Evolutionary conservation across 129 eudicot species (phyloP).

Genomic region (Tanacetum coccineum): DNA sequence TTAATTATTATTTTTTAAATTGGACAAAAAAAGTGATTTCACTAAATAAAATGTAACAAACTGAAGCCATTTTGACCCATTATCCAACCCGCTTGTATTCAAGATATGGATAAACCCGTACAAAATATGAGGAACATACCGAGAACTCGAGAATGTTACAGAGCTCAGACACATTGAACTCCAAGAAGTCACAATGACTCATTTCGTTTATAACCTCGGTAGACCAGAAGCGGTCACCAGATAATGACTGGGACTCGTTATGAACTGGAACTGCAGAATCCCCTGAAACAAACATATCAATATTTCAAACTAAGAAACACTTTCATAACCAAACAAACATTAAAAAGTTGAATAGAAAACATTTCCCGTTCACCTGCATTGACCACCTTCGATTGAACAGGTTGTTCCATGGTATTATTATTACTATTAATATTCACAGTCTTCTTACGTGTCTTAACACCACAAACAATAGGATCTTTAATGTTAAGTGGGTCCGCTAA

Average conservation of each 20-base stretch:
- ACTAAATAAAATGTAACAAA: background rate
- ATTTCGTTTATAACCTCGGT: conserved; percentile 17
- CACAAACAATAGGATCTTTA: conserved; percentile 28
- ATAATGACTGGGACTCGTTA: conserved; percentile 27
- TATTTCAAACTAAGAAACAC: conserved; percentile 6
- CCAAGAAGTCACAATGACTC: conserved; percentile 31
- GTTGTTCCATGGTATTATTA: conserved; percentile 25
- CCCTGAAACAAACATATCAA: conserved; percentile 36
- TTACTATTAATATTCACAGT: background rate
- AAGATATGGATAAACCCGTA: background rate
- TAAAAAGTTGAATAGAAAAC: background rate
- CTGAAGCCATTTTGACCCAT: background rate
- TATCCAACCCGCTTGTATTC: background rate
- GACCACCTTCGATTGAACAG: conserved; percentile 29
- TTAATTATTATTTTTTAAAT: background rate
- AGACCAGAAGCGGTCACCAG: conserved; percentile 17
- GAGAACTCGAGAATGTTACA: conserved; percentile 46
- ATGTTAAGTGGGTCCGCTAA: conserved; percentile 23
- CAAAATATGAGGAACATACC: conserved; percentile 39
- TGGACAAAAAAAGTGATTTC: background rate
- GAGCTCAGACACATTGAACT: conserved; percentile 44
- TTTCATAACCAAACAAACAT: background rate
- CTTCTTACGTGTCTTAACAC: conserved; percentile 51
- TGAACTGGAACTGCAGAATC: conserved; percentile 22
- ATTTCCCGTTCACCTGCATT: conserved; percentile 35